Percentiles rank a stretch among this genome's conserved stretches.
Conservation (phyloP, 495 filamentous ascomycete genomes). For the Neurospora tetrasperma region DNA sequence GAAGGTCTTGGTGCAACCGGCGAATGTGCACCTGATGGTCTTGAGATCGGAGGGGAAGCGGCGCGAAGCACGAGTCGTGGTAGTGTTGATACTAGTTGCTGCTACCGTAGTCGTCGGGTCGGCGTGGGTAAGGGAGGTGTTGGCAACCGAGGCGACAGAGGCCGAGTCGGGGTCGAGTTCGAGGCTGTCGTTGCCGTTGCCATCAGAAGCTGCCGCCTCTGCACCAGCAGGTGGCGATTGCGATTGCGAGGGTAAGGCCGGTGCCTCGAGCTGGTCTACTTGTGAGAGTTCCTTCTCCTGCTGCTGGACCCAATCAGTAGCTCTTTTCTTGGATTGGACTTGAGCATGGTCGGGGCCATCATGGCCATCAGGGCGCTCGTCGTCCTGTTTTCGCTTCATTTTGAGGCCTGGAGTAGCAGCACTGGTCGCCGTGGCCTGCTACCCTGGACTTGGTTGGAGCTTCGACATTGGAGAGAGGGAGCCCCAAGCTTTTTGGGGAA, state of each 20-base stretch:
- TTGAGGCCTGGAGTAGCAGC: not conserved
- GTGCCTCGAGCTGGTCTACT: not conserved
- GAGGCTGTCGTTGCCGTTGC: not conserved
- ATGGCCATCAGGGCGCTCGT: constrained; percentile 2
- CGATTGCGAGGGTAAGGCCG: not conserved
- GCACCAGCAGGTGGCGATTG: not conserved
- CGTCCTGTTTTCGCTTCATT: constrained; percentile 8
- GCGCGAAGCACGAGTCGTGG: constrained; percentile 43
- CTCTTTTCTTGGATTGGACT: constrained; percentile 3
- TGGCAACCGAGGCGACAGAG: constrained; percentile 7
- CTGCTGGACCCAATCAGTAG: not conserved
- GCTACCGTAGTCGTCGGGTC: constrained; percentile 9
- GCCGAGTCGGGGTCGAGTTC: constrained; percentile 7
- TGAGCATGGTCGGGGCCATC: not conserved
- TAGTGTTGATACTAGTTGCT: constrained; percentile 29
- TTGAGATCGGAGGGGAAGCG: constrained; percentile 62
- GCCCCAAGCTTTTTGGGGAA: not conserved
- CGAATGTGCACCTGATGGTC: constrained; percentile 57
- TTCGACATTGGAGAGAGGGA: not conserved
- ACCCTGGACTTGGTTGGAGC: not conserved
- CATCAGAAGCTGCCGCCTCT: not conserved
- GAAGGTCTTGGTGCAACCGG: constrained; percentile 70
- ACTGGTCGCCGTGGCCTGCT: not conserved
- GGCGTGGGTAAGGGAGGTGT: constrained; percentile 5
- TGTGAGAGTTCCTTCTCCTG: not conserved